Evolutionary conservation across 2,329 filamentous ascomycete genomes (phyloP).

Genomic region (Chrysoporthe austroafricana): DNA sequence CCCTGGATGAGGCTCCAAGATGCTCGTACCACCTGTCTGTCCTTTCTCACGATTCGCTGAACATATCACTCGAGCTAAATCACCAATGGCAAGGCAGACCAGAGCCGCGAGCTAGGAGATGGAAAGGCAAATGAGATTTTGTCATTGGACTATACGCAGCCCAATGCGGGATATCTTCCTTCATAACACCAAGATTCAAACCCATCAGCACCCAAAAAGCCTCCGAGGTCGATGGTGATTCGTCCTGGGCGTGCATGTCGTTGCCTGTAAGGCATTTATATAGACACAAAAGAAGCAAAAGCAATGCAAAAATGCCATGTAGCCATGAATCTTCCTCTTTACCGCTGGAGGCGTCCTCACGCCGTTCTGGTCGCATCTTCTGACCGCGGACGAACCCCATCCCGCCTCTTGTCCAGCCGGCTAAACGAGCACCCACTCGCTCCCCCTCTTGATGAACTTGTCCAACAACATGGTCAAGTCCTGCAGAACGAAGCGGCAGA

Average conservation of each 20-base stretch:
- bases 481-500: conserved; percentile 90
- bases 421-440: conserved; percentile 77
- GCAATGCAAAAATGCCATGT: not conserved
- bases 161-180: conserved; percentile 9
- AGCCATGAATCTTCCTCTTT: not conserved
- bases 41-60: not conserved
- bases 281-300: not conserved
- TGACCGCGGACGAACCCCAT: not conserved
- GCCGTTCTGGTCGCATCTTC: not conserved
- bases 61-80: not conserved
- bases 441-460: conserved; percentile 95
- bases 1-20: not conserved
- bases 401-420: not conserved
- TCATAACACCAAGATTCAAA: conserved; percentile 5
- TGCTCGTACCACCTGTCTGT: not conserved
- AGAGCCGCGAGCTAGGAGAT: not conserved
- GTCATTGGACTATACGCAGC: conserved; percentile 6
- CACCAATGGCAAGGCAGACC: not conserved
- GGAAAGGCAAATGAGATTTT: conserved; percentile 1
- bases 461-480: conserved; percentile 86
- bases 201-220: not conserved
- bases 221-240: no score
- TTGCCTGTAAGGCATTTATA: not conserved
- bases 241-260: not conserved
- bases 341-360: not conserved